Percentiles rank a stretch among this genome's conserved stretches.
Evolutionary conservation across 331 rosid species (phyloP).

Genomic region (Rhamnella rubrinervis): DNA sequence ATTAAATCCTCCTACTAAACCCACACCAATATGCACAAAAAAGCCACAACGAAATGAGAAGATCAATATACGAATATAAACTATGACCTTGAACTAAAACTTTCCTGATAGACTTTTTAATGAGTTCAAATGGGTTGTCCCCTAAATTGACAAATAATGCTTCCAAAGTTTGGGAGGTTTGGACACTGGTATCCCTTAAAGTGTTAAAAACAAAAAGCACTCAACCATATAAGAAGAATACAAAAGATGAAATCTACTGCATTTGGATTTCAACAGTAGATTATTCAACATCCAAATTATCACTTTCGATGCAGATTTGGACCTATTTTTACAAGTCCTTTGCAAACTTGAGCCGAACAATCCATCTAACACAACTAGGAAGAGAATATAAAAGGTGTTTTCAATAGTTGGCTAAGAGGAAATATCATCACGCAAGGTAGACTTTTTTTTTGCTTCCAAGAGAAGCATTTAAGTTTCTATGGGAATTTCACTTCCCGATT

Average conservation of each 20-base stretch:
- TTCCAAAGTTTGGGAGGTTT: conserved; percentile 53
- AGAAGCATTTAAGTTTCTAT: conserved; percentile 70
- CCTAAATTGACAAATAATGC: conserved; percentile 67
- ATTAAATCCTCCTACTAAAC: too few species aligned
- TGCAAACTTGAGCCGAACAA: conserved; percentile 61
- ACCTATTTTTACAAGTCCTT: conserved; percentile 55
- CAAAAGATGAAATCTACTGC: neutral
- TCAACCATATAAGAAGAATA: neutral
- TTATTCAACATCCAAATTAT: conserved; percentile 20
- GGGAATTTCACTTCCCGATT: conserved; percentile 55
- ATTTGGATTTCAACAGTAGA: neutral
- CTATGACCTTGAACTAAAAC: neutral
- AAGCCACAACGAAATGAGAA: too few species aligned
- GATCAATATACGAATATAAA: neutral
- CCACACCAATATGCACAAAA: too few species aligned
- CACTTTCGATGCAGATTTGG: conserved; percentile 66
- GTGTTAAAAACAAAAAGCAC: neutral
- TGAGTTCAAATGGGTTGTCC: conserved; percentile 61
- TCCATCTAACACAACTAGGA: conserved; percentile 73
- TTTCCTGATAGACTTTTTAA: conserved; percentile 58
- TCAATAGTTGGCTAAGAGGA: conserved; percentile 32
- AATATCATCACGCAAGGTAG: conserved; percentile 28
- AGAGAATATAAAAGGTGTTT: conserved; percentile 45
- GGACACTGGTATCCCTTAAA: conserved; percentile 60
- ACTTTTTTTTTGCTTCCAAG: conserved; percentile 49